Evolutionary conservation across 306 rosid genomes (phyloP), one percentile per base, ranked within the genome.

Genomic region (Prunus salicina): DNA sequence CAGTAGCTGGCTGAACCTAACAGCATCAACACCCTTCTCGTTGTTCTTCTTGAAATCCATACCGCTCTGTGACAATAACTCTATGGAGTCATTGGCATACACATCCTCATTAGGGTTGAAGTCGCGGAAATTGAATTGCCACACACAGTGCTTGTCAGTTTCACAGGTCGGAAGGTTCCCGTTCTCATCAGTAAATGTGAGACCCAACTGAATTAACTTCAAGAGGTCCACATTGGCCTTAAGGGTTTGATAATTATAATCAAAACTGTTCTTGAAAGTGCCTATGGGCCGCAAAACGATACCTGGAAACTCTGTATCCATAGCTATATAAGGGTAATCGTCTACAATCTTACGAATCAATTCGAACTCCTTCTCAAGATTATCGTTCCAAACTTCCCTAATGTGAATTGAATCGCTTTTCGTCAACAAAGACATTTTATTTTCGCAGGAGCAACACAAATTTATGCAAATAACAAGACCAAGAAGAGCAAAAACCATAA

Each of bases 271-370:
- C 79, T 62, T 74, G 84, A 51, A 62, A 53, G 68, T 43, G 51
- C 80, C 82, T 20, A 76, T 2, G 0, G 76, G 73, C 8, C 71
- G 30, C 19, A 65, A 5, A 49, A 82, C 78, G 14, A 76, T 18
- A 16, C 89, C 89, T 0, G 89, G 86, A 80, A 73, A 80, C 82
- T 82, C 83, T 2, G 89, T 86, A 49, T 86, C 89, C 89, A 86
- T 73, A 12, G 82, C 84, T 12, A 86, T 73, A 41, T 73, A 77
- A 11, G 71, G 86, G 71, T 76, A 86, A 9, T 64, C 71, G 24
- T 82, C 79, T 46, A 86, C 82, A 14, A 86, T 3, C 3, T 9
- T 45, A 30, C 81, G 60, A 57, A 86, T 77, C 71, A 82, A 13
- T 4, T 2, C 27, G 74, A 82, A 65, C 80, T 86, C 86, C 7